Conservation (phyloP, 2,329 filamentous ascomycete genomes). For the Aspergillus awamori region DNA sequence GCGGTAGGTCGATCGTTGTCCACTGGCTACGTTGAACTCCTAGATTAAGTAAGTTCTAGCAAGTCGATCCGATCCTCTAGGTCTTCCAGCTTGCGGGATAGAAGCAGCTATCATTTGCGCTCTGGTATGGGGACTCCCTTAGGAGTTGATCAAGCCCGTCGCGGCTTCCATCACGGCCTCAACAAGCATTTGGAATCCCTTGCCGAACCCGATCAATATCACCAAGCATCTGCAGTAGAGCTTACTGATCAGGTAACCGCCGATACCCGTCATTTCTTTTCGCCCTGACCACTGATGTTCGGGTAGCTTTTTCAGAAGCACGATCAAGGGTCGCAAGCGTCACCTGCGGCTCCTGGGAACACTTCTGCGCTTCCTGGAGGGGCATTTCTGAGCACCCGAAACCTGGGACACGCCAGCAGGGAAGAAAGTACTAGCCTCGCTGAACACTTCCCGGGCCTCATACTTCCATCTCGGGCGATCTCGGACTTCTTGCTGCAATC, state of each 20-base stretch:
- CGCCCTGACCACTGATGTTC: background rate
- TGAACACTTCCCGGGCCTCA: background rate
- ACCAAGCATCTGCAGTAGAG: background rate
- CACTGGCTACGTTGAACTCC: background rate
- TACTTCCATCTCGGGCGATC: background rate
- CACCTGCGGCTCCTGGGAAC: background rate
- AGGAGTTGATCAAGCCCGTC: too few relatives aligned
- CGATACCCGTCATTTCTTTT: background rate
- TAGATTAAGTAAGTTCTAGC: background rate
- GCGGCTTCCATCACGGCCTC: too few relatives aligned
- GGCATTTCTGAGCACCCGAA: background rate
- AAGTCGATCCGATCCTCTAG: background rate
- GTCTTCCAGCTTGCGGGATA: too few relatives aligned
- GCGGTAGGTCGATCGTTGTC: background rate
- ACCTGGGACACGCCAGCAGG: background rate
- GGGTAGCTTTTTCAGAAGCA: background rate
- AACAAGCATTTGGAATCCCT: too few relatives aligned
- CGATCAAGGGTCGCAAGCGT: background rate
- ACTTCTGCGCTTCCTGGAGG: background rate
- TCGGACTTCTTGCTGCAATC: background rate
- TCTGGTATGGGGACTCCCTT: too few relatives aligned
- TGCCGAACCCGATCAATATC: too few relatives aligned
- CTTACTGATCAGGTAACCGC: background rate
- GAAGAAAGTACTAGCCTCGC: background rate
- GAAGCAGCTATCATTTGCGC: too few relatives aligned